A percentile compares a stretch with the other conserved stretches of the same genome.
Conservation (phyloP, 441 rosid genomes). For the Arabidopsis lyrata region DNA sequence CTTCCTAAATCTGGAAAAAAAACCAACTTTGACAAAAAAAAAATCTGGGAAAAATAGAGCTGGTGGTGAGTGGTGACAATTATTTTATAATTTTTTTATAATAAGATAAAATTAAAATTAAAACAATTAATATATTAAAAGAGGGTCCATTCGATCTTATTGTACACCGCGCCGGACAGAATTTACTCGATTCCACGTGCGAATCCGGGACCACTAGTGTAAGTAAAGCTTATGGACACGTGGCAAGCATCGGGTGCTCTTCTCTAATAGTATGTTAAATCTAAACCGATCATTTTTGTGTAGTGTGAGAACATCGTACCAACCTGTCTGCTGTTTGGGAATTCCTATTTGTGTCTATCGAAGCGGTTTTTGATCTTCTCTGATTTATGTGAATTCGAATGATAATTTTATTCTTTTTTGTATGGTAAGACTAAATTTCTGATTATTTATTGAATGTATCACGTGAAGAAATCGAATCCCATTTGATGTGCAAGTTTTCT, state of each 20-base stretch:
- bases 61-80: slow-evolving; percentile 9
- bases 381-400: slow-evolving; percentile 18
- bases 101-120: not conserved
- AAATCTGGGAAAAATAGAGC: slow-evolving; percentile 7
- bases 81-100: not conserved
- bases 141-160: slow-evolving; percentile 30
- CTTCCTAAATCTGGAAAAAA: slow-evolving; percentile 30
- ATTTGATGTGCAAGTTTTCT: slow-evolving; percentile 3
- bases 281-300: slow-evolving; percentile 26
- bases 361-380: slow-evolving; percentile 33
- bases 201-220: slow-evolving; percentile 32
- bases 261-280: not conserved
- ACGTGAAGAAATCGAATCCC: slow-evolving; percentile 18
- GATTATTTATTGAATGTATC: not conserved
- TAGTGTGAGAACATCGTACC: slow-evolving; percentile 40
- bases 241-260: slow-evolving; percentile 26
- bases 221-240: slow-evolving; percentile 1
- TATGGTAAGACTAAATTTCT: not conserved
- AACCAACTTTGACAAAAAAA: not conserved
- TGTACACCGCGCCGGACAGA: slow-evolving; percentile 37
- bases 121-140: not conserved
- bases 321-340: slow-evolving; percentile 44
- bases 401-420: not conserved
- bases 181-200: slow-evolving; percentile 41
- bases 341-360: slow-evolving; percentile 39